Evolutionary conservation across 1,284 basidiomycete genomes (phyloP), one percentile per base, ranked within the genome.

Genomic region (Malassezia sp.): DNA sequence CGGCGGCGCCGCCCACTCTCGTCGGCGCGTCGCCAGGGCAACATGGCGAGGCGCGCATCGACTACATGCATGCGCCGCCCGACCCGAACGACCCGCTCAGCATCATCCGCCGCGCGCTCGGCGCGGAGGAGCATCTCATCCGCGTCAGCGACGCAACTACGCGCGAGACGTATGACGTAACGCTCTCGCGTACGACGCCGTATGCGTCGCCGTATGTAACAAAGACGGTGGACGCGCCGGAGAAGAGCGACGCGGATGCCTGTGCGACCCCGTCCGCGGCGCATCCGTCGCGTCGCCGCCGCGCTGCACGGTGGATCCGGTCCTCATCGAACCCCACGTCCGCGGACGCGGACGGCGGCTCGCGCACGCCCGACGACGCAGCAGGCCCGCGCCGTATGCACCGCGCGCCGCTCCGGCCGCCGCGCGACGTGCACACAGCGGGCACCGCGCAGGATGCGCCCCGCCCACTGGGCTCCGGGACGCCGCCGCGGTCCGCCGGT

Each of bases 131-230:
- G 50, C 60, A 63, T 45, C 54, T 59, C 39, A 63, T 63, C 23
- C 58, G 60, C 24, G 60, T 63, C 38, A 63, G 58, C 32, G 60
- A 63, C 45, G 49, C 49, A 39, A 57, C 55, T 2, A 56, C 60
- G 31, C 44, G 50, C 31, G 61, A 66, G 45, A 59, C 58, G 21
- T 66, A 63, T 47, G 61, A 63, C 30, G 56, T 66, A 32, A 62
- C 57, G 41, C 58, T 66, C 40, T 63, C 61, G 22, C 44, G 60
- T 30, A 62, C 56, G 3, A 51, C 55, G 18, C 63, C 63, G 2
- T 66, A 63, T 36, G 63, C 61, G 4, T 66, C 63, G 29, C 63
- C 63, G 31, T 47, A 53, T 36, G 47, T 59, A 11, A 18, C 17
- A 1, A 31, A 24, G 12, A 22, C 23, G 2, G 39, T 15, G 1